Base-by-base conservation (phyloP, 2,329 filamentous ascomycete genomes). In the Fusarium austroafricanum region DNA sequence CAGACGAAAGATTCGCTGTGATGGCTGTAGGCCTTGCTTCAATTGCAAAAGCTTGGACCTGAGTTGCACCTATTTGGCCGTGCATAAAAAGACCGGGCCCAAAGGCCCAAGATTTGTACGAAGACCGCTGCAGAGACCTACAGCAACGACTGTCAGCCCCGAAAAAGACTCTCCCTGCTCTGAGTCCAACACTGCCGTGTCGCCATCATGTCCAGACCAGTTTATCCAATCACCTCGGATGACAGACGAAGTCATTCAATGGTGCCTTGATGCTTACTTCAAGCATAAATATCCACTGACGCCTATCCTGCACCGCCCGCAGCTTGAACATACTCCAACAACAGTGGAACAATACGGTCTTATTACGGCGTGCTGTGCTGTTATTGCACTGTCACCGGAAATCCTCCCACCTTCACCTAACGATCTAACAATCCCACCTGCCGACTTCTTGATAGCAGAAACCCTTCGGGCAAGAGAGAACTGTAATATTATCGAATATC, bases 211-310 rank as follows among this genome's bases (percentile, higher is more conserved):
- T 3, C 6, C 6, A 0, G 28, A 23, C 0, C 23, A 23, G 0
- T 35, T 46, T 12, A n/a, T 20, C 4, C 62, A 59, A 14, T 68
- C 59, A 2, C 37, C 64, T 15, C 39, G 31, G 35, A 46, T 74
- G 8, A 60, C 57, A 0, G 46, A 49, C 3, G 40, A 61, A 5
- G 49, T 75, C 4, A 55, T 78, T 17, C 49, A 33, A 38, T 70
- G 68, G 44, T 77, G 74, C 18, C 37, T 79, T 1, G 70, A 77
- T 43, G 76, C 71, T 2, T 79, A 75, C 23, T 77, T 78, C 44
- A 71, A 62, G 28, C 75, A 78, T 50, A 79, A 78, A 50, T 78
- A 78, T 18, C 75, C 76, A 0, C 73, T 79, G 5, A 78, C 76
- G 17, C 77, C 77, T 0, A 74, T 79, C 15, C 23, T 78, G 2